Evolutionary conservation across 208 protist genomes (phyloP).

Genomic region (Cochliopodium minus): DNA sequence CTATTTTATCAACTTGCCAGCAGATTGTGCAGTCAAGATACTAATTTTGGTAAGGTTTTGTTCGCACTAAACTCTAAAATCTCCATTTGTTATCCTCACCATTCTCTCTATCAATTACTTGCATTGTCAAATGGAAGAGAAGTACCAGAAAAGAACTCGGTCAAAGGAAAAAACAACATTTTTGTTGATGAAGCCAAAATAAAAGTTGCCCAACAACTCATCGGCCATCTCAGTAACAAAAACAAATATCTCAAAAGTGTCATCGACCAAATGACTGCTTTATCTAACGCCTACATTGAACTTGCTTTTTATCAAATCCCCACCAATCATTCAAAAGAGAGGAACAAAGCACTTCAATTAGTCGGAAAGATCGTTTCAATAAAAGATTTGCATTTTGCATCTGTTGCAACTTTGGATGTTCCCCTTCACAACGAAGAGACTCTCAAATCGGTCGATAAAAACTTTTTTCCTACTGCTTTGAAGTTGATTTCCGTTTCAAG

Average conservation of each 20-base stretch:
- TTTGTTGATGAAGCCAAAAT: not conserved
- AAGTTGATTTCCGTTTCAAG: constrained; percentile 26
- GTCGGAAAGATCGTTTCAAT: not conserved
- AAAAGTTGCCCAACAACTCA: not conserved
- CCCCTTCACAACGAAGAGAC: not conserved
- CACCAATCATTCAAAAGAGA: not conserved
- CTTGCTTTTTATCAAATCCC: not conserved
- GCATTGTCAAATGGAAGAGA: not conserved
- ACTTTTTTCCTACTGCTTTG: not conserved
- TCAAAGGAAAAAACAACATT: not conserved
- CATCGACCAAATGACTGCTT: not conserved
- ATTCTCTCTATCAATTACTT: not conserved
- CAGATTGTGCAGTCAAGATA: not conserved
- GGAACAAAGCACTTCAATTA: not conserved
- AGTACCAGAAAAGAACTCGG: not conserved
- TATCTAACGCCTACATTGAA: not conserved
- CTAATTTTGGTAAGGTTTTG: not conserved
- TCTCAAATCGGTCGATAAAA: not conserved
- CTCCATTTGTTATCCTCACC: not conserved
- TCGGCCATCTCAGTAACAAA: not conserved
- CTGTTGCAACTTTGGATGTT: not conserved
- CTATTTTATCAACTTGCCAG: constrained; percentile 2
- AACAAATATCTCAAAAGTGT: not conserved
- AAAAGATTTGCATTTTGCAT: not conserved
- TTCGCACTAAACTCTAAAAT: not conserved